Conservation (phyloP, 2,329 filamentous ascomycete genomes). For the Elsinoe perseae region DNA sequence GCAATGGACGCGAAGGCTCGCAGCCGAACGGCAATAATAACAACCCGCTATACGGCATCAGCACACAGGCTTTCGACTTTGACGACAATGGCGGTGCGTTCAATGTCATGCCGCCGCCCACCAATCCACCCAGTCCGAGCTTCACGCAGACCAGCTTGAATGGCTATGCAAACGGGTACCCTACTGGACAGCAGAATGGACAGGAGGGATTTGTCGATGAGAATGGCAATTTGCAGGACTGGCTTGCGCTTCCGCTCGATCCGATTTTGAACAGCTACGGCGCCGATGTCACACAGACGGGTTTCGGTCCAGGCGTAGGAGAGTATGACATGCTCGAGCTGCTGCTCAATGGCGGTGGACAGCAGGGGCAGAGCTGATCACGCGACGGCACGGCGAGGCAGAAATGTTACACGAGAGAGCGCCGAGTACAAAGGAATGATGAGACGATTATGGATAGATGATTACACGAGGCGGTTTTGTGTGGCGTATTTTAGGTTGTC, state of each 20-base stretch:
- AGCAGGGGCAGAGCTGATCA: neutral
- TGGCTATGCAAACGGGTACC: conserved; percentile 18
- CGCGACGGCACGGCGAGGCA: neutral
- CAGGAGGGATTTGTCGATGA: conserved; percentile 21
- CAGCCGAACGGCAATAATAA: conserved; percentile 23
- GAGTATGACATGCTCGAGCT: conserved; percentile 44
- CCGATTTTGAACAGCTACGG: conserved; percentile 51
- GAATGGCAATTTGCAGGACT: conserved; percentile 41
- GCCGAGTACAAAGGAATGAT: neutral
- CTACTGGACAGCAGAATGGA: conserved; percentile 17
- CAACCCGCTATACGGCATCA: conserved; percentile 37
- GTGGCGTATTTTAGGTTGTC: neutral
- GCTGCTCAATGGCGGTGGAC: conserved; percentile 30
- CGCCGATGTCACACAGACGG: conserved; percentile 49
- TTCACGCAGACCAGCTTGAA: conserved; percentile 19
- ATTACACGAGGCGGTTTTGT: neutral
- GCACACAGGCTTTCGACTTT: conserved; percentile 38
- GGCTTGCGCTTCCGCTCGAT: conserved; percentile 55
- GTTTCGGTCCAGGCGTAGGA: conserved; percentile 59
- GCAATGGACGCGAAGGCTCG: neutral
- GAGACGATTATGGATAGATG: conserved; percentile 5
- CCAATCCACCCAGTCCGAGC: conserved; percentile 20
- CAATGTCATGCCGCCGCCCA: conserved; percentile 44
- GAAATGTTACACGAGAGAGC: neutral
- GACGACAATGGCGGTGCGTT: conserved; percentile 32